Percentiles rank a stretch among this genome's conserved stretches.
These are phyloP conservation scores for Dactylorhiza incarnata DNA, from an alignment of 106 monocot species.

Conservation along the genomic window DNA sequence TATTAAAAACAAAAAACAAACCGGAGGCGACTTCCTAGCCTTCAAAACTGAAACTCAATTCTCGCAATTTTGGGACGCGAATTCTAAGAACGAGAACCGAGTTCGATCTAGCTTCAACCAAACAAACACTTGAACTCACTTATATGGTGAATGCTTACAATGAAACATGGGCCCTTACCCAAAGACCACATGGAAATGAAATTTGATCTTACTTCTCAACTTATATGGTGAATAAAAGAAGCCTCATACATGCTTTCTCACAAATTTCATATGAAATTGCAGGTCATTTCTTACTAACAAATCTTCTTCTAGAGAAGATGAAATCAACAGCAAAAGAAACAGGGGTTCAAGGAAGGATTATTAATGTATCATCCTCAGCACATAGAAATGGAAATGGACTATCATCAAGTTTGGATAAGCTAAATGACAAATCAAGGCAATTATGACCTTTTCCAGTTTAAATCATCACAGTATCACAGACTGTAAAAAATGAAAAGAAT, in stretches of 20 bases:
- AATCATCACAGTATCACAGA: not conserved
- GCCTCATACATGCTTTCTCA: not conserved
- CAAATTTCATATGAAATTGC: constrained; percentile 10
- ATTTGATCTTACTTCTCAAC: not conserved
- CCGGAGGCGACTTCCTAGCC: too few species aligned
- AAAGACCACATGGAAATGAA: not conserved
- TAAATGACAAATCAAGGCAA: constrained; percentile 60
- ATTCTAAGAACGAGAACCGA: too few species aligned
- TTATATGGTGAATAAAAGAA: not conserved
- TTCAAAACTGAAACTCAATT: too few species aligned
- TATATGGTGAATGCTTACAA: too few species aligned
- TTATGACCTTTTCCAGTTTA: not conserved
- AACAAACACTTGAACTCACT: too few species aligned
- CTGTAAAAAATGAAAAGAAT: not conserved
- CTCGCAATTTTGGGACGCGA: too few species aligned
- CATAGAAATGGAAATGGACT: constrained; percentile 41
- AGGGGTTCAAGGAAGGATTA: constrained; percentile 74
- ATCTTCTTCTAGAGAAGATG: constrained; percentile 66
- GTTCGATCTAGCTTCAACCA: too few species aligned
- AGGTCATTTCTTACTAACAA: constrained; percentile 78
- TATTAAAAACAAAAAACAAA: too few species aligned
- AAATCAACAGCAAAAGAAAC: constrained; percentile 79
- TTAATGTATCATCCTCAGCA: constrained; percentile 61
- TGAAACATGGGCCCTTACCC: too few species aligned
- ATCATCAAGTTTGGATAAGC: constrained; percentile 39